These are phyloP conservation scores for Parastagonospora avenae DNA, from an alignment of 2,329 filamentous ascomycete species.

Conservation along the genomic window DNA sequence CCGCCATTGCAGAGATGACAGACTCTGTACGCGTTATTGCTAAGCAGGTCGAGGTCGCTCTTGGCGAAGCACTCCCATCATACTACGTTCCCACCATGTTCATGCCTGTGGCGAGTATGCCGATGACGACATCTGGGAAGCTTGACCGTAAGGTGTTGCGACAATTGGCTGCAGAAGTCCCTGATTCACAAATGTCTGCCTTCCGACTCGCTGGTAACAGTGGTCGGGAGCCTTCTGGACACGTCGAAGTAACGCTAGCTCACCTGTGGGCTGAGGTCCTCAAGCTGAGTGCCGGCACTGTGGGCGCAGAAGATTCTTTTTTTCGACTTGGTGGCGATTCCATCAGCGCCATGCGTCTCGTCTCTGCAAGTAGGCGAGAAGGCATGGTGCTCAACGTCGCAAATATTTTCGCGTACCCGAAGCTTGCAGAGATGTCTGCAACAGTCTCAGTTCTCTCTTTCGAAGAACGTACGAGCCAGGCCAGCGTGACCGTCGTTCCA, in stretches of 20 bases:
- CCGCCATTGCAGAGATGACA: constrained; percentile 27
- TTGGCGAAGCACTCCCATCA: constrained; percentile 42
- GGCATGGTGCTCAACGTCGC: constrained; percentile 50
- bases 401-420: constrained; percentile 52
- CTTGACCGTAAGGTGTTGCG: constrained; percentile 49
- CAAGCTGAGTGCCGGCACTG: constrained; percentile 43
- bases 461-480: constrained; percentile 17
- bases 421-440: constrained; percentile 51
- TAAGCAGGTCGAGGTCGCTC: constrained; percentile 31
- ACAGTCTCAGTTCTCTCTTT: constrained; percentile 26
- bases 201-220: constrained; percentile 39
- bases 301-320: constrained; percentile 53
- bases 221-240: constrained; percentile 32
- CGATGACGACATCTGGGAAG: constrained; percentile 51
- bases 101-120: constrained; percentile 49
- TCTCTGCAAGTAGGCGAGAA: constrained; percentile 47
- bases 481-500: constrained; percentile 20
- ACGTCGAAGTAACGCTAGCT: constrained; percentile 26
- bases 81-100: constrained; percentile 53
- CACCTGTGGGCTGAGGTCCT: constrained; percentile 49
- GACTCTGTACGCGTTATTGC: constrained; percentile 22
- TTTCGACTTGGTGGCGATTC: constrained; percentile 56
- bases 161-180: constrained; percentile 41
- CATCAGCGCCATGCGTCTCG: constrained; percentile 53
- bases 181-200: constrained; percentile 27